A percentile compares a stretch with the other conserved stretches of the same genome.
phyloP scores from a whole-genome alignment of 2,329 filamentous ascomycete species.

The Zasmidium citrigriseum region DNA sequence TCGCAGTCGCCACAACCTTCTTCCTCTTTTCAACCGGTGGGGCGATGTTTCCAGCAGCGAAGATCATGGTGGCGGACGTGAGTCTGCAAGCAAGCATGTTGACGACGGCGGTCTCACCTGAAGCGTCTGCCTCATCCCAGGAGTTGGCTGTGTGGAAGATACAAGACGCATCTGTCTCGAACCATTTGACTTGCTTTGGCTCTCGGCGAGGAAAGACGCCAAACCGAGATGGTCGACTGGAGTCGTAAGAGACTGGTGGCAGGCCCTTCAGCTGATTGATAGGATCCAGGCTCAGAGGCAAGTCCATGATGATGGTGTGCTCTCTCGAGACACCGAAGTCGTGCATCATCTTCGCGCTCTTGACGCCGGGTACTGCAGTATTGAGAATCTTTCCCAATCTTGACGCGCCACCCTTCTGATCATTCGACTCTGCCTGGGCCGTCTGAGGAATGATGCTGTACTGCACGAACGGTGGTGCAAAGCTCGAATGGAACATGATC shows the following conservation, averaged over 20 bases:
- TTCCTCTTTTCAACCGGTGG: conserved; percentile 43
- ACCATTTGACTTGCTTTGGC: conserved; percentile 63
- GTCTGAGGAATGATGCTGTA: conserved; percentile 60
- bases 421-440: neutral
- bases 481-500: conserved; percentile 67
- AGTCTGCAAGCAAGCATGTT: conserved; percentile 68
- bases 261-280: conserved; percentile 59
- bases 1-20: conserved; percentile 34
- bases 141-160: conserved; percentile 73
- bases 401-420: neutral
- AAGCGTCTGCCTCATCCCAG: conserved; percentile 57
- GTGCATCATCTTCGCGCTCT: conserved; percentile 72
- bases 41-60: conserved; percentile 63
- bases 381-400: conserved; percentile 45
- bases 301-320: conserved; percentile 68
- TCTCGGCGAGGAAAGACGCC: conserved; percentile 66
- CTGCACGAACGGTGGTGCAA: conserved; percentile 65
- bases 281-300: conserved; percentile 67
- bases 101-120: conserved; percentile 46
- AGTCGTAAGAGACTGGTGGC: conserved; percentile 62
- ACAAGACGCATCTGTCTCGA: conserved; percentile 66
- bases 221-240: conserved; percentile 60
- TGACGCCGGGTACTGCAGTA: conserved; percentile 60
- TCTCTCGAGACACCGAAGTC: conserved; percentile 68
- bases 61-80: conserved; percentile 66